A percentile compares a stretch with the other conserved stretches of the same genome.
Conservation (phyloP, 2,329 filamentous ascomycete species). For the Stromatinia cepivora region DNA sequence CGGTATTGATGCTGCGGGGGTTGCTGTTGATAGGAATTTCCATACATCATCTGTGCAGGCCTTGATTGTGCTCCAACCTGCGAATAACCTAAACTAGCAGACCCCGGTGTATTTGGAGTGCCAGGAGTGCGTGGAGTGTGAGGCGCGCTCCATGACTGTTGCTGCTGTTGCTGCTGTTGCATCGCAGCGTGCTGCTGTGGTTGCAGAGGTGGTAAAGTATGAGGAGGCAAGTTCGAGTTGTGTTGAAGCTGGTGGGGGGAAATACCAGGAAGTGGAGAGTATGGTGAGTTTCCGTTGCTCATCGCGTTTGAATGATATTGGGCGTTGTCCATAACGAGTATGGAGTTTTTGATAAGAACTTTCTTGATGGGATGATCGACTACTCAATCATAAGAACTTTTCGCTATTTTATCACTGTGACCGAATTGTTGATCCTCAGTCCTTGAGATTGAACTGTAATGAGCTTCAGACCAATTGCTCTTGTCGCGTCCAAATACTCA, state of each 20-base stretch:
- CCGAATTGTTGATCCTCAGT: not conserved
- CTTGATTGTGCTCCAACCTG: conserved; percentile 49
- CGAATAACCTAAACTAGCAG: conserved; percentile 56
- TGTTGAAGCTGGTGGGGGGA: conserved; percentile 44
- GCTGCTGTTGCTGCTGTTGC: conserved; percentile 42
- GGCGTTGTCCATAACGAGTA: conserved; percentile 34
- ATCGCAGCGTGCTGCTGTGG: conserved; percentile 50
- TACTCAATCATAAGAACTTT: conserved; percentile 20
- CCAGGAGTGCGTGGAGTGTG: conserved; percentile 63
- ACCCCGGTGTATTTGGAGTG: conserved; percentile 62
- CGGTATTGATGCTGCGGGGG: conserved; percentile 47
- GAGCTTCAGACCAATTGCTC: conserved; percentile 8
- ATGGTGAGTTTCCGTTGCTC: conserved; percentile 36
- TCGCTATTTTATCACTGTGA: not conserved
- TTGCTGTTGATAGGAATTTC: conserved; percentile 34
- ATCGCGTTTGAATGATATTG: conserved; percentile 39
- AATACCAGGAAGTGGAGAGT: conserved; percentile 38
- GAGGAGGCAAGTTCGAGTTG: conserved; percentile 48
- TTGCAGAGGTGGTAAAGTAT: conserved; percentile 58
- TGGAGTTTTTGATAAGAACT: conserved; percentile 13
- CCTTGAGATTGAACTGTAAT: not conserved
- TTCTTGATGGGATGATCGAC: conserved; percentile 3
- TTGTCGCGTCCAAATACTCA: conserved; percentile 12
- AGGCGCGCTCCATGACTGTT: conserved; percentile 50
- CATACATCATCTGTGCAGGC: conserved; percentile 37